Evolutionary conservation across 371 early-diverging fungal species (phyloP), one percentile per base, ranked within the genome.

Genomic region (Mucor velutinosus): DNA sequence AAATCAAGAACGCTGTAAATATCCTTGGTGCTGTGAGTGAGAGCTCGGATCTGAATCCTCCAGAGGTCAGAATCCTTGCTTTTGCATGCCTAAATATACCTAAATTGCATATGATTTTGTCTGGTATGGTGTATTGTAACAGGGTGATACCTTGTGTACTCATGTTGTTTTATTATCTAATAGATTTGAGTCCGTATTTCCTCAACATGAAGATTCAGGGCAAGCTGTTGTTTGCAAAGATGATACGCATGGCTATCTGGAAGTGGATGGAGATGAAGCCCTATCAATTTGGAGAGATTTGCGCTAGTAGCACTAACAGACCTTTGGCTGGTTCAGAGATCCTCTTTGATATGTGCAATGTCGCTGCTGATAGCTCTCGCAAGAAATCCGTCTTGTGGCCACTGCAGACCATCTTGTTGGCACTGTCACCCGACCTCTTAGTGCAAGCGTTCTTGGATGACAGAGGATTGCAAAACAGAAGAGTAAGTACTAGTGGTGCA

Each of bases 201-300:
- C 67, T 86, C 51, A 85, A 87, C 49, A 85, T 94, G 63, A 84
- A 88, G 55, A 81, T 86, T n/a, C 73, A 87, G 7, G 88, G 89
- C 0, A 92, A 91, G 69, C 75, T 87, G n/a, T 73, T 87, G 15
- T 83, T 89, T 72, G 89, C 92, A 2, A 84, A 87, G 37, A 85
- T 89, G 55, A 79, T 93, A 49, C 81, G 90, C 58, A 82, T 85
- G n/a, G 87, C 90, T 3, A 93, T 95, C 65, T 95, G 94, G 94
- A 91, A 89, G 71, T 95, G 93, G 93, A 93, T 95, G 51, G 93
- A 93, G 65, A 80, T 84, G 2, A 90, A 87, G 58, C 93, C 94
- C 0, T 63, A 78, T 35, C 92, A 94, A 64, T 93, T 92, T 75
- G 83, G 86, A n/a, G 78, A 78, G 30, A 77, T 93, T 7, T 91